Conservation (phyloP, 148 eudicot species). For the Talinum fruticosum region DNA sequence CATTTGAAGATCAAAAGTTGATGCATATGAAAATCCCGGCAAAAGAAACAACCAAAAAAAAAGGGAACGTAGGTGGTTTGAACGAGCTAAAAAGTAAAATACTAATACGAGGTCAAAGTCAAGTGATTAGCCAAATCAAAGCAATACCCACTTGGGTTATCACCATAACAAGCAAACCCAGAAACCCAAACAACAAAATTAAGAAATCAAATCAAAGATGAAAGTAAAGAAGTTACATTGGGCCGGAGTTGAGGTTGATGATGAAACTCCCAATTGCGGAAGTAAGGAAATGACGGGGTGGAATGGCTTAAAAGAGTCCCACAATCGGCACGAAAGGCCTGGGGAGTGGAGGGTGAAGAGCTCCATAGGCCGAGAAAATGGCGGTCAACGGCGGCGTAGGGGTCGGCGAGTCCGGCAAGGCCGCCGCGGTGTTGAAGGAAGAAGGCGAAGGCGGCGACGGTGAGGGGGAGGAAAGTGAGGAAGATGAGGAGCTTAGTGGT, state of each 20-base stretch:
- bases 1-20: background rate
- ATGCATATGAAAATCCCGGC: background rate
- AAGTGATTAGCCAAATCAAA: background rate
- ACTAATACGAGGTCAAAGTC: background rate
- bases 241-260: slow-evolving; percentile 65
- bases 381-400: slow-evolving; percentile 58
- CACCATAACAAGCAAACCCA: slow-evolving; percentile 16
- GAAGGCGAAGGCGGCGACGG: slow-evolving; percentile 82
- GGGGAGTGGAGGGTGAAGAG: slow-evolving; percentile 21
- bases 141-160: slow-evolving; percentile 11
- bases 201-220: background rate
- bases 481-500: slow-evolving; percentile 53
- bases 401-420: slow-evolving; percentile 53
- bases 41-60: background rate
- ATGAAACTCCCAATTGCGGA: slow-evolving; percentile 60
- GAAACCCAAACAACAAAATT: background rate
- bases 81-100: background rate
- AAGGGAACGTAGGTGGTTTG: background rate
- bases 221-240: slow-evolving; percentile 51
- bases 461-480: slow-evolving; percentile 65
- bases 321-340: slow-evolving; percentile 40
- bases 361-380: slow-evolving; percentile 56
- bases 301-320: slow-evolving; percentile 34
- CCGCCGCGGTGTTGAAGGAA: slow-evolving; percentile 90
- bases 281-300: slow-evolving; percentile 57